Evolutionary conservation across 176 grass and related monocot genomes (phyloP), one percentile per base, ranked within the genome.

Genomic region (Melocanna baccifera): DNA sequence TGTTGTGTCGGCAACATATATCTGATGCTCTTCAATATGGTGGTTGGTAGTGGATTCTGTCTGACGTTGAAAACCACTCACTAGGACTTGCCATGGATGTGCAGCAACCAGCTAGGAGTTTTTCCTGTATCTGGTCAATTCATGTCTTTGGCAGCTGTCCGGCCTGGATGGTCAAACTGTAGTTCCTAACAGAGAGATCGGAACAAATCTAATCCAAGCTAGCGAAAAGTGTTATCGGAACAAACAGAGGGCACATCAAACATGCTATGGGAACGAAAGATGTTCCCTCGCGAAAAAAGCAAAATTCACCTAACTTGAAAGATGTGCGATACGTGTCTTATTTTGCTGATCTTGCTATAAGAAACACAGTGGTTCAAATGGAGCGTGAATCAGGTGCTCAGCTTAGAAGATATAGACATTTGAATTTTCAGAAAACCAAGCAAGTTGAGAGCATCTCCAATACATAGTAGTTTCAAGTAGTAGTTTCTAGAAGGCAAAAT

Each of bases 21-120:
- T 84, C 10, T 42, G 75, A 79, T 73, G 20, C 57, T 73, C 28
- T 67, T 71, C 15, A 40, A 78, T 63, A 79, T 79, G 81, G 79
- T 73, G 75, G 75, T 18, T 43, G 29, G 73, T 40, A 57, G 67
- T 84, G 67, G 78, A 9, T 71, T 71, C 25, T 55, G 65, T 45
- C 43, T 71, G 34, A 69, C 26, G 71, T 46, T 28, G 59, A 20
- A 73, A 81, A 46, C 59, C 13, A 55, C 34, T 22, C 25, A 20
- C 16, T 43, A 8, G 63, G 47, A 56, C 58, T 19, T 18, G 77
- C 59, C 10, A 74, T 36, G 37, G 25, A 46, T 81, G 25, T 57
- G 46, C n/a, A n/a, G 61, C 62, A 57, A 32, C 10, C 67, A 7
- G 30, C 15, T 14, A 34, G 51, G 23, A 5, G 0, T 50, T 65